phyloP scores from a whole-genome alignment of 306 rosid genomes.

The Rosa rugosa region DNA sequence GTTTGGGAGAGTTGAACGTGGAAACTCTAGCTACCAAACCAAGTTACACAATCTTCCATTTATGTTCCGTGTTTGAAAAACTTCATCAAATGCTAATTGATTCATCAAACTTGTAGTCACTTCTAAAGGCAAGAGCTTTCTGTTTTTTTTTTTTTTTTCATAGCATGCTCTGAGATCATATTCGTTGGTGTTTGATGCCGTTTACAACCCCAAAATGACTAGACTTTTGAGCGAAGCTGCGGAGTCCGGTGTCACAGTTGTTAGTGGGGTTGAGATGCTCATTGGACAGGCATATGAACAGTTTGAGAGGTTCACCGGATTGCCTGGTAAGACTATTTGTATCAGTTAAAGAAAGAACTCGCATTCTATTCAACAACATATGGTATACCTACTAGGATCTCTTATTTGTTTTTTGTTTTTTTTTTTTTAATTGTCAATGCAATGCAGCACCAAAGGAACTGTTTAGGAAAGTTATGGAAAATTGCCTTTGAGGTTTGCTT shows the following conservation, averaged over 20 bases:
- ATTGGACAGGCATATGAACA: constrained; percentile 85
- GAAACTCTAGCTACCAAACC: background rate
- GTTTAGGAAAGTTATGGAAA: constrained; percentile 58
- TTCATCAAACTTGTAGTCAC: background rate
- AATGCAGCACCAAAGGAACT: constrained; percentile 79
- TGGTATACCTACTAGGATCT: background rate
- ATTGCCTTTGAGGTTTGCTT: constrained; percentile 44
- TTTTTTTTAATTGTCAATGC: constrained; percentile 26
- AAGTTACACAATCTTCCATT: background rate
- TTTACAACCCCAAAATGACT: constrained; percentile 82
- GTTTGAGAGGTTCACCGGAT: constrained; percentile 76
- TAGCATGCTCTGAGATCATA: constrained; percentile 71
- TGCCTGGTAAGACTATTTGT: constrained; percentile 60
- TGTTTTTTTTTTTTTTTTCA: constrained; percentile 41
- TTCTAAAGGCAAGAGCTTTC: constrained; percentile 23
- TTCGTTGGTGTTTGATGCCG: constrained; percentile 86
- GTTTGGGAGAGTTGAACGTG: background rate
- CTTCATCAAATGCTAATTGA: background rate
- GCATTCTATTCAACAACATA: constrained; percentile 1
- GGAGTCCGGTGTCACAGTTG: constrained; percentile 71
- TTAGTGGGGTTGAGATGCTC: constrained; percentile 85
- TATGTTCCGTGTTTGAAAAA: background rate
- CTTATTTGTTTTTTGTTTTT: background rate
- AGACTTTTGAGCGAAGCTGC: constrained; percentile 84
- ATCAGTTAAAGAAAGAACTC: constrained; percentile 8